Evolutionary conservation across 441 rosid genomes (phyloP).

Genomic region (Aquilaria agallochum): DNA sequence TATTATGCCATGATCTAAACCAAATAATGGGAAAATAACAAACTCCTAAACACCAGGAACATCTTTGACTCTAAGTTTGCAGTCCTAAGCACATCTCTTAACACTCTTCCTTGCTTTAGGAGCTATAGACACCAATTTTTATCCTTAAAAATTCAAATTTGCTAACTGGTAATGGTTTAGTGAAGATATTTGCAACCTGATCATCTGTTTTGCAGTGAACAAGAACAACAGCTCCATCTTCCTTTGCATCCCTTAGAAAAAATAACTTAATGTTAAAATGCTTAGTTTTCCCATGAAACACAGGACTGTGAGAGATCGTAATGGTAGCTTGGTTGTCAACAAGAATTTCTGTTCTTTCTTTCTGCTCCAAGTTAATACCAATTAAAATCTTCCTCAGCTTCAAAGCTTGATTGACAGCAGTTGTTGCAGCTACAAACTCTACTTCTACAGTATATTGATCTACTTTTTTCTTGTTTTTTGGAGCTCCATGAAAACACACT

Average conservation of each 20-base stretch:
- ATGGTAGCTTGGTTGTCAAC: background rate
- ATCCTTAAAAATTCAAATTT: background rate
- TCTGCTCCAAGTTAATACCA: background rate
- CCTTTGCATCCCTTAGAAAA: background rate
- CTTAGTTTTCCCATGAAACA: conserved; percentile 1
- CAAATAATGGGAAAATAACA: no score
- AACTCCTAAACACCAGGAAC: no score
- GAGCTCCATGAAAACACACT: background rate
- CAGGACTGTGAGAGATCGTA: background rate
- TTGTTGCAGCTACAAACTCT: background rate
- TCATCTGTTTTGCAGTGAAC: no score
- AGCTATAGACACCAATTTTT: background rate
- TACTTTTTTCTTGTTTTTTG: background rate
- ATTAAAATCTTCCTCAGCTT: background rate
- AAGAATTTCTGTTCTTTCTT: background rate
- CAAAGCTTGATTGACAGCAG: background rate
- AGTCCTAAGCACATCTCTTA: background rate
- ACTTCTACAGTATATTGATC: no score
- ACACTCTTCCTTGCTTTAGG: background rate
- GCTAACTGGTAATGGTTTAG: background rate
- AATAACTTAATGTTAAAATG: background rate
- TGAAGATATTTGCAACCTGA: no score
- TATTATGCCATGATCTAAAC: no score
- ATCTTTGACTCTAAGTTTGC: background rate
- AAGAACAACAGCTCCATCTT: no score